Base-by-base conservation (phyloP, 2,329 filamentous ascomycete genomes). In the Microcyclosporella mali region DNA sequence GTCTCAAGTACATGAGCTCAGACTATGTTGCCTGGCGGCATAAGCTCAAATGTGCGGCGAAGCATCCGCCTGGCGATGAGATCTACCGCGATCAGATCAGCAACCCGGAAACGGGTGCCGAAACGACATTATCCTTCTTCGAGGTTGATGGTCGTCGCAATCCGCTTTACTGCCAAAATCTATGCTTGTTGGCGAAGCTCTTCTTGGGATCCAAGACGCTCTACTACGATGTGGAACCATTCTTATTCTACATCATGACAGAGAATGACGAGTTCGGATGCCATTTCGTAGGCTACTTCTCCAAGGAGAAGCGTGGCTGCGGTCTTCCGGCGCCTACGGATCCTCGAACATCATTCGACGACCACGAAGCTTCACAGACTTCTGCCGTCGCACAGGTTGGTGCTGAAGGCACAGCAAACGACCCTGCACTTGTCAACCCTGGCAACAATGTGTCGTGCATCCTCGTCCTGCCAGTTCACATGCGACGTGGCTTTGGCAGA, bases 241-340 rank as follows among this genome's bases (percentile, higher is more conserved):
- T 97, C 63, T 68, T 97, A 6, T 97, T 97, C 70, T 97, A 97
- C 63, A 89, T 95, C 56, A 86, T 97, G 70, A 94, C 88, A 52
- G 92, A 95, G 57, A 90, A 89, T 56, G 86, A 95, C 59, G 84
- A 92, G 43, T 78, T 84, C 14, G 90, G 90, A 14, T 95, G 92
- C 61, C 92, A 95, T 62, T 92, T 98, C 55, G 90, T 97, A 18
- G 92, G 92, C n/a, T 98, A 98, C 62, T 98, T 98, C 59, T 97
- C 92, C 38, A 98, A 98, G 64, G 92, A 98, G 68, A 98, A 98
- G 68, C 78, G 94, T 33, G 61, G 61, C 9, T 58, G 56, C 33
- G 56, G 56, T 2, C 55, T 52, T 28, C 84, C 88, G 2, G 90
- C 87, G 65, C 94, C 88, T 48, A 84, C 89, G 56, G 47, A 56